Evolutionary conservation across 805 yeast genomes (phyloP).

Genomic region (Kazachstania bromeliacearum): DNA sequence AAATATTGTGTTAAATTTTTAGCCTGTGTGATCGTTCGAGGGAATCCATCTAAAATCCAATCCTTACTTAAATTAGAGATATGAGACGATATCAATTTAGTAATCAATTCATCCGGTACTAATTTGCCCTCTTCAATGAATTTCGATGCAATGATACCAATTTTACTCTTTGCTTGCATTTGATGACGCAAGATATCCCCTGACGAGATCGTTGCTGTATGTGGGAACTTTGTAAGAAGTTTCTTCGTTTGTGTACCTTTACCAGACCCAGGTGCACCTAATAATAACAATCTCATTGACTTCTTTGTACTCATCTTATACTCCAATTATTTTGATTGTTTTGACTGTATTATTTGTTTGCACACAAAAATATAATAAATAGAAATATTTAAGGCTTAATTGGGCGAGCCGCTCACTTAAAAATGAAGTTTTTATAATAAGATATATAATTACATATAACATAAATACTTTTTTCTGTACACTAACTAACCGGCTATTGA

Average conservation of each 20-base stretch:
- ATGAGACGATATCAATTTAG: constrained; percentile 33
- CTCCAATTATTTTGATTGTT: no score
- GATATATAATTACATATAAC: no score
- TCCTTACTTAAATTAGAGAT: constrained; percentile 33
- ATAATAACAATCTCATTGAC: constrained; percentile 57
- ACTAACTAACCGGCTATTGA: constrained; percentile 1
- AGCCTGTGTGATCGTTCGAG: constrained; percentile 74
- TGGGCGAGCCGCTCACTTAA: no score
- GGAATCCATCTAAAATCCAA: constrained; percentile 90
- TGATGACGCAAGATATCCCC: constrained; percentile 76
- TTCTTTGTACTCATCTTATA: no score
- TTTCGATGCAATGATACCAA: constrained; percentile 49
- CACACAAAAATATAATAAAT: no score
- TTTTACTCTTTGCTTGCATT: constrained; percentile 41
- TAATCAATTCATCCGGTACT: constrained; percentile 67
- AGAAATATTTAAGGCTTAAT: no score
- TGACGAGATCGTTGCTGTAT: constrained; percentile 56
- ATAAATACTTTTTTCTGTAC: no score
- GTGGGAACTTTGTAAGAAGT: constrained; percentile 44
- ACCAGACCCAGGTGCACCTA: constrained; percentile 96
- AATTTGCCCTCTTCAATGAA: constrained; percentile 56
- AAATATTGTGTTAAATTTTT: constrained; percentile 41
- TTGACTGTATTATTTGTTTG: no score
- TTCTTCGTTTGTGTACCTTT: constrained; percentile 82
- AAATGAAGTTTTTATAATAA: no score